These are phyloP conservation scores for Tuber borchii DNA, from an alignment of 495 filamentous ascomycete species.

Conservation along the genomic window DNA sequence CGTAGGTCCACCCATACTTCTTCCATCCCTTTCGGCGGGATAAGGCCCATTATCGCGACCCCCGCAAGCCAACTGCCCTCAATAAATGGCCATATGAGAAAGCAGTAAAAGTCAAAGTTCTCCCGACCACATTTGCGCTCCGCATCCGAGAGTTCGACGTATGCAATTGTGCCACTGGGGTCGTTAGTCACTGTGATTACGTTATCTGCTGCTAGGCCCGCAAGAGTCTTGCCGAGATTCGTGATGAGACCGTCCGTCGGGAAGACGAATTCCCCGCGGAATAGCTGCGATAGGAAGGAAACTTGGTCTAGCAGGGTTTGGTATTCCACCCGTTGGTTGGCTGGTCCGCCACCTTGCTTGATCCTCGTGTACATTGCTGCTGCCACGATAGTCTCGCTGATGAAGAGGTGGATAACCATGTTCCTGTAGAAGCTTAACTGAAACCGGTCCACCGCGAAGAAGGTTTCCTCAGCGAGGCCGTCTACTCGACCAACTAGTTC, in stretches of 20 bases:
- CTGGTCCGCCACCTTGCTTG: constrained; percentile 77
- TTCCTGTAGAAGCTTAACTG: constrained; percentile 97
- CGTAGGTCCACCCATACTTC: constrained; percentile 71
- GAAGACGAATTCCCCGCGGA: constrained; percentile 95
- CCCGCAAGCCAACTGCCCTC: constrained; percentile 87
- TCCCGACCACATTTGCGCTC: constrained; percentile 76
- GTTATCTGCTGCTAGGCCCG: constrained; percentile 67
- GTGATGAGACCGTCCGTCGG: constrained; percentile 70
- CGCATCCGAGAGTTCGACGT: constrained; percentile 63
- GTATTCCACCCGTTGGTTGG: constrained; percentile 71
- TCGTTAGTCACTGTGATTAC: constrained; percentile 60
- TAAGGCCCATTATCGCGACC: constrained; percentile 75
- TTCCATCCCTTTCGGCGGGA: constrained; percentile 58
- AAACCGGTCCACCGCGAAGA: constrained; percentile 90
- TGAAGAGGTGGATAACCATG: constrained; percentile 98
- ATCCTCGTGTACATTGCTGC: constrained; percentile 82
- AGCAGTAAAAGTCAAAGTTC: constrained; percentile 97
- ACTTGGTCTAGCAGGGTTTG: constrained; percentile 66
- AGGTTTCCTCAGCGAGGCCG: constrained; percentile 78
- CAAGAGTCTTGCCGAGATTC: constrained; percentile 73
- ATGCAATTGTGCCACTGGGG: constrained; percentile 51
- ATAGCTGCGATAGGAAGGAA: constrained; percentile 80
- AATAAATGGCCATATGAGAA: constrained; percentile 96
- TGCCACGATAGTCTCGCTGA: constrained; percentile 80
- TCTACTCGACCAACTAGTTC: constrained; percentile 74